Conservation (phyloP, 176 grass and related monocot species). For the Triticum timopheevii region DNA sequence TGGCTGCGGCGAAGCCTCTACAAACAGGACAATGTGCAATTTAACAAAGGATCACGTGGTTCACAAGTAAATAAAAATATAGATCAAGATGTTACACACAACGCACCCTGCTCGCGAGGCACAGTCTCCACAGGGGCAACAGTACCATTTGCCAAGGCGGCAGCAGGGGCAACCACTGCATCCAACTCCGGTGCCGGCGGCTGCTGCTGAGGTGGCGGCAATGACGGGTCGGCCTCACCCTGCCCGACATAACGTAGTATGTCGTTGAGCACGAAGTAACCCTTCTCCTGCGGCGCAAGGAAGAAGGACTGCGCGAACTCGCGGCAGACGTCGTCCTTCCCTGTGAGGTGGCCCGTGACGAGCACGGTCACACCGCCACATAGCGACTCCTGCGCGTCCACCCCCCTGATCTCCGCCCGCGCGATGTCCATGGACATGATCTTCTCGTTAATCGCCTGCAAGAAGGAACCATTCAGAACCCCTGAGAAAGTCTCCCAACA, state of each 20-base stretch:
- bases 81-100: neutral
- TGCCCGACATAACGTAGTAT: constrained; percentile 59
- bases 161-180: neutral
- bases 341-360: constrained; percentile 73
- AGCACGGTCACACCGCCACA: constrained; percentile 81
- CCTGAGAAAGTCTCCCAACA: neutral
- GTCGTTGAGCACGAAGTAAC: constrained; percentile 91
- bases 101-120: constrained; percentile 50
- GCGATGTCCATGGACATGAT: constrained; percentile 85
- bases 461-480: neutral
- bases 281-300: constrained; percentile 94
- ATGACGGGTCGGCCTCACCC: constrained; percentile 8
- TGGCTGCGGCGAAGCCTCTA: constrained; percentile 34
- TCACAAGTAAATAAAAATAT: neutral
- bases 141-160: constrained; percentile 41
- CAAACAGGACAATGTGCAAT: neutral
- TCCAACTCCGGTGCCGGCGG: neutral
- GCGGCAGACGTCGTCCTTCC: constrained; percentile 43
- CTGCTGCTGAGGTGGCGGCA: neutral
- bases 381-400: constrained; percentile 86
- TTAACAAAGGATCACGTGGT: neutral
- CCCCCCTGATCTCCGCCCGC: constrained; percentile 81
- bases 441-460: constrained; percentile 84
- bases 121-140: neutral
- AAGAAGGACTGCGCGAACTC: constrained; percentile 96